Evolutionary conservation across 140 eudicot species (phyloP).

Genomic region (Flaveria floridana): DNA sequence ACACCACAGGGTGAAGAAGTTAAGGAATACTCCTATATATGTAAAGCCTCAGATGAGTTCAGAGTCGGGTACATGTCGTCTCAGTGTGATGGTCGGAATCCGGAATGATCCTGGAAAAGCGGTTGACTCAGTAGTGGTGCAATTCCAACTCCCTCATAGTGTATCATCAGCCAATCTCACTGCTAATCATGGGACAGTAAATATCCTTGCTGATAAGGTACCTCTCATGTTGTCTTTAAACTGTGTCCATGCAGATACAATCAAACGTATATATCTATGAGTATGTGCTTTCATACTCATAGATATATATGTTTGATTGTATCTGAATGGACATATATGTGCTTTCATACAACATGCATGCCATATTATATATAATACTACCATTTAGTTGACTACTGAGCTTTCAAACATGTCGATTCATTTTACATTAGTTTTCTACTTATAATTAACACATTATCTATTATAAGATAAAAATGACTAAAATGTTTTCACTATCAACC

Average conservation of each 20-base stretch:
- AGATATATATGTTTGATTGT: too few relatives aligned
- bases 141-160: slow-evolving; percentile 73
- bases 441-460: not conserved
- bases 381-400: not conserved
- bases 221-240: not conserved
- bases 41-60: slow-evolving; percentile 88
- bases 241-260: not conserved
- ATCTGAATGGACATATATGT: too few relatives aligned
- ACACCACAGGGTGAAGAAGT: slow-evolving; percentile 68
- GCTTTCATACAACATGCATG: not conserved
- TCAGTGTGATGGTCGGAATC: slow-evolving; percentile 76
- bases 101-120: slow-evolving; percentile 85
- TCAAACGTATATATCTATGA: not conserved
- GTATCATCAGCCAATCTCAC: slow-evolving; percentile 78
- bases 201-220: slow-evolving; percentile 91
- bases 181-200: slow-evolving; percentile 80
- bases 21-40: slow-evolving; percentile 79
- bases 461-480: too few relatives aligned
- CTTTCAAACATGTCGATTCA: not conserved
- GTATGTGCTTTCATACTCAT: too few relatives aligned
- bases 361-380: not conserved
- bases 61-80: slow-evolving; percentile 81
- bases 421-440: too few relatives aligned
- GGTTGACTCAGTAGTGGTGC: slow-evolving; percentile 60
- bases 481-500: not conserved